Conservation (phyloP, 257 asterid species). For the Asclepias syriaca region DNA sequence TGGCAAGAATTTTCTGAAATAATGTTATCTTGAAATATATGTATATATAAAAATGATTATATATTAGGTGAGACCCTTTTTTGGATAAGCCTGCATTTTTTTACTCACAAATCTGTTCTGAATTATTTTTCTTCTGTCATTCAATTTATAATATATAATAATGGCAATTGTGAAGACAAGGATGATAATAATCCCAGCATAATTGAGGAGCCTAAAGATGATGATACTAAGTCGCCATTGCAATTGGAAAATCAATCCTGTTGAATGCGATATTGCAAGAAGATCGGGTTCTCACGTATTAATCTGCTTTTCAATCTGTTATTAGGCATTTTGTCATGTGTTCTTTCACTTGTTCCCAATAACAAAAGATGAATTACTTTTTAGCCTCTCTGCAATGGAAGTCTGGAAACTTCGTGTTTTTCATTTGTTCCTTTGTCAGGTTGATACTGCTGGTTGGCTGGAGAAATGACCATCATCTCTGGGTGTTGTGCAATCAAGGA, state of each 20-base stretch:
- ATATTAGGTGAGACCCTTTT: too few relatives aligned
- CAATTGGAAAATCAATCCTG: slow-evolving; percentile 96
- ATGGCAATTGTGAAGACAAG: slow-evolving; percentile 27
- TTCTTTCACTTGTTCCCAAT: background rate
- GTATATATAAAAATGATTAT: too few relatives aligned
- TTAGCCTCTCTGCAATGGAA: too few relatives aligned
- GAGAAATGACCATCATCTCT: slow-evolving; percentile 90
- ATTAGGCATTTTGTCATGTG: background rate
- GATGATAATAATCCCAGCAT: slow-evolving; percentile 27
- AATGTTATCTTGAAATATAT: too few relatives aligned
- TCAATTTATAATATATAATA: background rate
- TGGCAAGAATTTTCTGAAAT: too few relatives aligned
- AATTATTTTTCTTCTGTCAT: background rate
- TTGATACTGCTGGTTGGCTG: slow-evolving; percentile 98
- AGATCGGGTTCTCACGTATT: slow-evolving; percentile 57
- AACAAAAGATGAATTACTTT: too few relatives aligned
- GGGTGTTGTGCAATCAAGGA: slow-evolving; percentile 91
- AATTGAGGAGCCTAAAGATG: slow-evolving; percentile 44
- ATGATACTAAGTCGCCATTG: slow-evolving; percentile 69
- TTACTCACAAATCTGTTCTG: background rate
- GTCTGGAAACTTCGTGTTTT: too few relatives aligned
- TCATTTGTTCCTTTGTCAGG: slow-evolving; percentile 40
- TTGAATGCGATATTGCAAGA: slow-evolving; percentile 85
- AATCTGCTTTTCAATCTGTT: background rate
- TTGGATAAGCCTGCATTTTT: background rate